These are phyloP conservation scores for Stagonosporopsis chrysanthemi DNA, from an alignment of 2,329 filamentous ascomycete species.

Conservation along the genomic window DNA sequence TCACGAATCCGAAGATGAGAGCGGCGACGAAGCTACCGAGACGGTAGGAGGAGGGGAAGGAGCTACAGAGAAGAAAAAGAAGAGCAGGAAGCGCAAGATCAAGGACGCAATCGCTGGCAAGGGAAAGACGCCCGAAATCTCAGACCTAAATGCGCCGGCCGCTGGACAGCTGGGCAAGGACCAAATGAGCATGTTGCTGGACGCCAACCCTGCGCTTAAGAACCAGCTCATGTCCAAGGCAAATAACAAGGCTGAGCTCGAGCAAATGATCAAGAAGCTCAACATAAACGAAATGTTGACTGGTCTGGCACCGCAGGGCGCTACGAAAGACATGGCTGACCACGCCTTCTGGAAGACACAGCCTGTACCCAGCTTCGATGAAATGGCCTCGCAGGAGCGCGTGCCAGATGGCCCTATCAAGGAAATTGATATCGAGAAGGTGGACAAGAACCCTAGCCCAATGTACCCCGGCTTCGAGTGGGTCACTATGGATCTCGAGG, in stretches of 20 bases:
- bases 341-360: slow-evolving; percentile 99
- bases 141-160: slow-evolving; percentile 36
- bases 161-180: slow-evolving; percentile 47
- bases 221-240: slow-evolving; percentile 45
- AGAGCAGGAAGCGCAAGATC: slow-evolving; percentile 70
- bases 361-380: slow-evolving; percentile 82
- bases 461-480: slow-evolving; percentile 87
- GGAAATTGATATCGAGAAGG: slow-evolving; percentile 77
- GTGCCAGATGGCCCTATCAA: slow-evolving; percentile 83
- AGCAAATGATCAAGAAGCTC: slow-evolving; percentile 62
- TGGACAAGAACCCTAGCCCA: slow-evolving; percentile 77
- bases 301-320: slow-evolving; percentile 76
- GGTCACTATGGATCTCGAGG: slow-evolving; percentile 85
- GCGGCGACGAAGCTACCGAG: slow-evolving; percentile 43
- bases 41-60: slow-evolving; percentile 44
- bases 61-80: slow-evolving; percentile 68
- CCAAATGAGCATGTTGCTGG: slow-evolving; percentile 47
- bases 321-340: slow-evolving; percentile 92
- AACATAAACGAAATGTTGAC: slow-evolving; percentile 77
- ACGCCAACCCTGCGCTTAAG: slow-evolving; percentile 50
- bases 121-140: slow-evolving; percentile 39
- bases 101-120: slow-evolving; percentile 53
- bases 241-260: slow-evolving; percentile 40
- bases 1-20: slow-evolving; percentile 43
- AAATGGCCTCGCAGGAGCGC: slow-evolving; percentile 52